Evolutionary conservation across 2,329 filamentous ascomycete species (phyloP), one percentile per base, ranked within the genome.

Genomic region (Penicillium brevicompactum): DNA sequence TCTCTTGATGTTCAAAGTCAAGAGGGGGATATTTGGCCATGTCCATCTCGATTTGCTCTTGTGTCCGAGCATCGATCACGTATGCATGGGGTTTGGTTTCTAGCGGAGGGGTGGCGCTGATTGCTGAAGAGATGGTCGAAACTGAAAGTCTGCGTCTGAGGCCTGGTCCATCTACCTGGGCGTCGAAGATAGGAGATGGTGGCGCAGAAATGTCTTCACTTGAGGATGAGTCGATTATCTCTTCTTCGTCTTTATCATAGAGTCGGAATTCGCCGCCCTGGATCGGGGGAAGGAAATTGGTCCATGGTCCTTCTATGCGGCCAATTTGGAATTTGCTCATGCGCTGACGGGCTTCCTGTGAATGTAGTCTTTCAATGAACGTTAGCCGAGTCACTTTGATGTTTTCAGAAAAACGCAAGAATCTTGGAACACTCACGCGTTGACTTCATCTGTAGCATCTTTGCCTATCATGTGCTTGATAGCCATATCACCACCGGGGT

Each of bases 381-480:
- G 63, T 58, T 31, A 57, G 56, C 52, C 13, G 11, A 37, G 34
- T n/a, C 34, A 27, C 24, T 27, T 27, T 5, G 24, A 51, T 37
- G 22, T 27, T 32, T n/a, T 5, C 3, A n/a, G 34, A n/a, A 31
- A 53, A 5, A 4, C 42, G 18, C 8, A 42, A 37, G 16, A 40
- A 47, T 44, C 46, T 10, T 34, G 51, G 55, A 18, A 46, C 43
- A 78, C 87, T 46, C 81, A 96, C 90, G 87, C 89, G 68, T 87
- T 90, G 51, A 97, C 86, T 76, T 97, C 93, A 71, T 96, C 92
- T 9, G 93, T 96, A 42, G 91, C 93, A 84, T 96, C 92, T 75
- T 88, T 85, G 51, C 92, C 92, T 57, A 97, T 83, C 90, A 97
- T 92, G 70, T 97, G 93, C 70, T 85, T 78, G 62, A 97, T 94